Evolutionary conservation across 768 basidiomycete species (phyloP).

Genomic region (Podaxis sp.): DNA sequence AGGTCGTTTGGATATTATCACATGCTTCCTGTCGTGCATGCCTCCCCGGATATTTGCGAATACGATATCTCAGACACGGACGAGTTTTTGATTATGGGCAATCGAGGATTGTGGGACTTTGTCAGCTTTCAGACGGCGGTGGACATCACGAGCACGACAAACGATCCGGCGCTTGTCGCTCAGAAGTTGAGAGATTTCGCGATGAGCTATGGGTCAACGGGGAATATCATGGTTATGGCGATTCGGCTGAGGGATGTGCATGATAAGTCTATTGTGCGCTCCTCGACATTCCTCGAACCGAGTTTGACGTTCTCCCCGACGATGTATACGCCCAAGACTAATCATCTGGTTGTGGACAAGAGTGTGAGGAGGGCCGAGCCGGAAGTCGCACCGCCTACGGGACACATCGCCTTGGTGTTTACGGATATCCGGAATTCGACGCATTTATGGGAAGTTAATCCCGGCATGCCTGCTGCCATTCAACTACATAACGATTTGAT

Average conservation of each 20-base stretch:
- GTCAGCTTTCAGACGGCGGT: conserved; percentile 95
- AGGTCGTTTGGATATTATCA: conserved; percentile 93
- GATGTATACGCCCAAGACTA: conserved; percentile 30
- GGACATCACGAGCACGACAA: conserved; percentile 87
- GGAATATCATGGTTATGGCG: conserved; percentile 98
- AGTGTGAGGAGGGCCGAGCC: conserved; percentile 62
- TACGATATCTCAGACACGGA: conserved; percentile 79
- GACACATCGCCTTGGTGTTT: conserved; percentile 91
- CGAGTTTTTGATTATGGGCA: conserved; percentile 96
- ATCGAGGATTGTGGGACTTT: conserved; percentile 90
- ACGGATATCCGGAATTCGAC: conserved; percentile 99
- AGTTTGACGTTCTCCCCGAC: conserved; percentile 23
- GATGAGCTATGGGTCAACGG: conserved; percentile 93
- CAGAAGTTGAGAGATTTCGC: conserved; percentile 97
- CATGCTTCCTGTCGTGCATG: conserved; percentile 86
- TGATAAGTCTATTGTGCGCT: conserved; percentile 9
- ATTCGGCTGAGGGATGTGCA: conserved; percentile 66
- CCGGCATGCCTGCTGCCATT: conserved; percentile 94
- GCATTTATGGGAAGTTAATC: conserved; percentile 92
- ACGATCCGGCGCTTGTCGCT: conserved; percentile 79
- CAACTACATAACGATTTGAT: conserved; percentile 85
- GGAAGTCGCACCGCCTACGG: conserved; percentile 83
- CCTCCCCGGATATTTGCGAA: conserved; percentile 74
- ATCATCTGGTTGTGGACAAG: conserved; percentile 57
- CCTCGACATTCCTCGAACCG: conserved; percentile 6